Evolutionary conservation across 1,139 yeast genomes (phyloP).

Genomic region (Saccharomyces hybrid): DNA sequence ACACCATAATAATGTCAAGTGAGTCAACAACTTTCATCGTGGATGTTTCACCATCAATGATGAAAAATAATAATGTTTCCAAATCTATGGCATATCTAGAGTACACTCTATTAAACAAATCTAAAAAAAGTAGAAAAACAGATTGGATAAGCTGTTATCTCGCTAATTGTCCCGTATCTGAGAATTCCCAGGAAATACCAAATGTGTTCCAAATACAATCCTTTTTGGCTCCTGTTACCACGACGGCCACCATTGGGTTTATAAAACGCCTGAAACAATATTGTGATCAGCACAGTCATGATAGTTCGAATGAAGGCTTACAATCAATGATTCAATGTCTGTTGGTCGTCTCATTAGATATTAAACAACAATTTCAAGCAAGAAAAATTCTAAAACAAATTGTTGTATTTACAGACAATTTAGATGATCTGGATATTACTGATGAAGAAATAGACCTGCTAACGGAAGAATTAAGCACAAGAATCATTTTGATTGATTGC

Average conservation of each 20-base stretch:
- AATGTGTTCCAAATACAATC: constrained; percentile 19
- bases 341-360: constrained; percentile 30
- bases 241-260: constrained; percentile 7
- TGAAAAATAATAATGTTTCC: constrained; percentile 9
- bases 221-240: constrained; percentile 24
- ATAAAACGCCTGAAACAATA: constrained; percentile 6
- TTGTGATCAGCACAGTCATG: neutral
- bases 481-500: constrained; percentile 19
- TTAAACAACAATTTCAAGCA: constrained; percentile 29
- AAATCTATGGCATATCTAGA: constrained; percentile 22
- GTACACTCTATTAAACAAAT: constrained; percentile 23
- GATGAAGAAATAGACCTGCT: constrained; percentile 24
- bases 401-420: constrained; percentile 42
- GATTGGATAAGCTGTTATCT: constrained; percentile 28
- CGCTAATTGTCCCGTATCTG: constrained; percentile 24
- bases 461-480: constrained; percentile 20
- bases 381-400: constrained; percentile 36
- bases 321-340: constrained; percentile 26
- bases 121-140: constrained; percentile 25
- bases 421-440: constrained; percentile 34
- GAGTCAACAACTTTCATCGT: constrained; percentile 3
- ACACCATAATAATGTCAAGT: neutral
- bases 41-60: constrained; percentile 21
- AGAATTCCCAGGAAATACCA: constrained; percentile 23
- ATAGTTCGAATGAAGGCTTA: constrained; percentile 2